Conservation (phyloP, 2,329 filamentous ascomycete species). For the Colletotrichum godetiae region DNA sequence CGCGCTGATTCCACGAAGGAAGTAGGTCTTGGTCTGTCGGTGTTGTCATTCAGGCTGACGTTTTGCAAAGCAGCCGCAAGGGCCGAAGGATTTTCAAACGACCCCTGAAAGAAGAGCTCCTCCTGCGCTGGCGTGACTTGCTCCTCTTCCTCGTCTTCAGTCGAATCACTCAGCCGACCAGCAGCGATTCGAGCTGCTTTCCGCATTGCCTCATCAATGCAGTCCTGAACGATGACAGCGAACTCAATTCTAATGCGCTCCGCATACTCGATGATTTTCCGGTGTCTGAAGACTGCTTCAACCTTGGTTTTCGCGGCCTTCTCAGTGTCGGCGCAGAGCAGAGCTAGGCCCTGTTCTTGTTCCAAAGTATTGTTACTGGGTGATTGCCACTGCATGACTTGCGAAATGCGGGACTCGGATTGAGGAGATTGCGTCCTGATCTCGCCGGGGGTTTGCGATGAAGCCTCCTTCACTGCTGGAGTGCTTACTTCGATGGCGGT, state of each 20-base stretch:
- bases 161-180: constrained; percentile 84
- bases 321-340: constrained; percentile 92
- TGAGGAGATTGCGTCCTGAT: constrained; percentile 94
- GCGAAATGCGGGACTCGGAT: constrained; percentile 93
- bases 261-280: constrained; percentile 93
- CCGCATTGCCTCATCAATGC: constrained; percentile 89
- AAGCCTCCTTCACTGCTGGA: constrained; percentile 88
- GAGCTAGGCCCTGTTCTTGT: constrained; percentile 88
- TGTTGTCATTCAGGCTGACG: constrained; percentile 54
- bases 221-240: constrained; percentile 91
- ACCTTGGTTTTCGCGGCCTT: constrained; percentile 87
- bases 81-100: constrained; percentile 68
- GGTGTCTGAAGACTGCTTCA: constrained; percentile 90
- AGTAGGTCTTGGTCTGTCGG: constrained; percentile 65
- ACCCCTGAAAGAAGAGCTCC: constrained; percentile 66
- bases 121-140: constrained; percentile 58
- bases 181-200: constrained; percentile 91
- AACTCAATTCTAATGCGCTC: constrained; percentile 97
- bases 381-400: constrained; percentile 96
- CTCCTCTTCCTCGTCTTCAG: constrained; percentile 67
- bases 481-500: constrained; percentile 95
- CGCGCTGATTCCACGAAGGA: constrained; percentile 76
- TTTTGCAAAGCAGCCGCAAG: constrained; percentile 66
- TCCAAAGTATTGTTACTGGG: constrained; percentile 91
- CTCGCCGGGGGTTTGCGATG: constrained; percentile 75